Base-by-base conservation (phyloP, 2,329 filamentous ascomycete species). In the Aspergillus novofumigatus region DNA sequence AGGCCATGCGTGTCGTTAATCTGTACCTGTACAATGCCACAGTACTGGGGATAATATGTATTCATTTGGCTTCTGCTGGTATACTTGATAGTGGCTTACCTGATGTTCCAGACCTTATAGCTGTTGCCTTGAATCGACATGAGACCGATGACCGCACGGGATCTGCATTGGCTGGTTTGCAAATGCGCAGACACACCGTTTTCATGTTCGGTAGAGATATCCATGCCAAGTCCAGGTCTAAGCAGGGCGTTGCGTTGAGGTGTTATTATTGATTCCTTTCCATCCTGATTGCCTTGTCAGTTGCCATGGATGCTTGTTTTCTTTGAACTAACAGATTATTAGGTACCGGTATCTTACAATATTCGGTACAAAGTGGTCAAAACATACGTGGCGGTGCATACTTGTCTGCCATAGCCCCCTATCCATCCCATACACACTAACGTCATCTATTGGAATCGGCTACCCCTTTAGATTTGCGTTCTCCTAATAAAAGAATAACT, bases 341-440 rank as follows among this genome's bases (percentile, higher is more conserved):
- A 35, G 29, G 29, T 35, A 49, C 45, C 5, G 11, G 21, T 38
- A 51, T 44, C 25, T 44, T 28, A 26, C 48, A 51, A 32, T 21
- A 38, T 32, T 26, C 32, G n/a, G 23, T 51, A 51, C 17, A 28
- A 50, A 25, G 25, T 52, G 14, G 49, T 35, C 17, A 51, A 53
- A 55, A 11, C 3, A 56, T 53, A 58, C 41, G 53, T 60, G 55
- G 58, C 58, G 58, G 58, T 60, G 58, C 58, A 59, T 11, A 26
- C 14, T 21, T 2, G 1, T 47, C 44, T 4, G 14, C 23, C 44
- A 47, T 47, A 47, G 23, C 21, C 44, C 42, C 44, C 44, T 47
- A 44, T 44, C 41, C 8, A 44, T 44, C 10, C 41, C 7, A 21
- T 44, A 9, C 41, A 45, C 9, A 45, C 21, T 23, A 47, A 47